Evolutionary conservation across 495 filamentous ascomycete genomes (phyloP), one percentile per base, ranked within the genome.

Genomic region (Baudoinia panamericana): DNA sequence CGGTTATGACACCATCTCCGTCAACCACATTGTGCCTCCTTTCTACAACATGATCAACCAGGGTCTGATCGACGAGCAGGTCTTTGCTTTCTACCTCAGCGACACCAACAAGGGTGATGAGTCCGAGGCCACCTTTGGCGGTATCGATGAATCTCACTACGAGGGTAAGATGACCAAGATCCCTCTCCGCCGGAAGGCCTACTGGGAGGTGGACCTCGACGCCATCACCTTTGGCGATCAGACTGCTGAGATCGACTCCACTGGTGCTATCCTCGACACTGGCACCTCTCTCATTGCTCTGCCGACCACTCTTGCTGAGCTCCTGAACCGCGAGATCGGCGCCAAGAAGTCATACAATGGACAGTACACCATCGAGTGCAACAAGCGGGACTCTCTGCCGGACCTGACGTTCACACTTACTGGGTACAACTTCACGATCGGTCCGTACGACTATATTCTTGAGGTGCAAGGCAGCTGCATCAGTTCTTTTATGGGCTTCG

Each of bases 121-220:
- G 56, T 94, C 87, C 8, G 88, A 84, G 63, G 88, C 78, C 26
- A 78, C 77, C 38, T 96, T 99, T 47, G 92, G 92, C 63, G 92
- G 92, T 55, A 68, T 95, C 41, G 77, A 96, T 63, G 66, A 85
- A 62, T 65, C 67, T 55, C 83, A 84, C 68, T 96, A 84, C 70
- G 78, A 70, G 22, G 92, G 92, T 51, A 78, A 95, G 63, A 70
- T 99, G 54, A 84, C 76, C 45, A 87, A 81, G 57, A 85, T 99
- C 48, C 88, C 88, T 34, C 75, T 99, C 48, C 78, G 90, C 59
- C 83, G 92, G 56, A 95, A 95, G 78, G 92, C 92, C 27, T 99
- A 99, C 72, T 99, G 92, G 92, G 92, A 99, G 70, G 88, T 96
- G 19, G 86, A 96, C 50, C 76, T 96, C 47, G 81, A 96, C 54